phyloP scores from a whole-genome alignment of 768 basidiomycete genomes.

The Leccinum disarticulatum region DNA sequence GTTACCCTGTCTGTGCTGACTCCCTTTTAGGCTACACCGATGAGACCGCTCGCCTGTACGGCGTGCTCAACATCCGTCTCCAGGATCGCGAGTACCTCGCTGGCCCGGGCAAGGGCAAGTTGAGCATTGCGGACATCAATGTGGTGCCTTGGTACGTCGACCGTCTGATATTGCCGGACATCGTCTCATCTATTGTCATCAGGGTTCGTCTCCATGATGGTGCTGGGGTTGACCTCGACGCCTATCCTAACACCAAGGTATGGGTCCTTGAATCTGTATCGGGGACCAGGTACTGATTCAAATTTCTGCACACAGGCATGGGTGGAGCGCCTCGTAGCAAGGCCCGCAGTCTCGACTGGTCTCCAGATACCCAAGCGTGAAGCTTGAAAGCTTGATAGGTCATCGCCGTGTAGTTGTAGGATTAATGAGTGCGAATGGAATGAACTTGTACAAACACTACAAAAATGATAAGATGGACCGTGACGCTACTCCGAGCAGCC shows the following conservation, averaged over 20 bases:
- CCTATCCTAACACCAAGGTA: constrained; percentile 65
- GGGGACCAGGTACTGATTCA: neutral
- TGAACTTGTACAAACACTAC: neutral
- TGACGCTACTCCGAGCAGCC: neutral
- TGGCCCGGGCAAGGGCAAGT: constrained; percentile 68
- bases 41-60: constrained; percentile 80
- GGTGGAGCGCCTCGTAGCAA: constrained; percentile 27
- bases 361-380: constrained; percentile 15
- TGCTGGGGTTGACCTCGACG: constrained; percentile 58
- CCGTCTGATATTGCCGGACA: neutral
- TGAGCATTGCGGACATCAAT: constrained; percentile 73
- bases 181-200: neutral
- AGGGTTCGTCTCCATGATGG: constrained; percentile 56
- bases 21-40: constrained; percentile 61
- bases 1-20: neutral
- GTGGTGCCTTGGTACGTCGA: constrained; percentile 55
- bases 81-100: constrained; percentile 73
- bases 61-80: constrained; percentile 82
- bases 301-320: constrained; percentile 23
- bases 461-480: constrained; percentile 12
- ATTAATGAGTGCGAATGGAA: neutral
- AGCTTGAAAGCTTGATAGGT: neutral
- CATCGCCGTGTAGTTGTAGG: neutral
- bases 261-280: neutral
- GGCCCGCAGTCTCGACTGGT: constrained; percentile 27